These are phyloP conservation scores for Zelonia costaricensis DNA, from an alignment of 208 protist species.

Conservation along the genomic window DNA sequence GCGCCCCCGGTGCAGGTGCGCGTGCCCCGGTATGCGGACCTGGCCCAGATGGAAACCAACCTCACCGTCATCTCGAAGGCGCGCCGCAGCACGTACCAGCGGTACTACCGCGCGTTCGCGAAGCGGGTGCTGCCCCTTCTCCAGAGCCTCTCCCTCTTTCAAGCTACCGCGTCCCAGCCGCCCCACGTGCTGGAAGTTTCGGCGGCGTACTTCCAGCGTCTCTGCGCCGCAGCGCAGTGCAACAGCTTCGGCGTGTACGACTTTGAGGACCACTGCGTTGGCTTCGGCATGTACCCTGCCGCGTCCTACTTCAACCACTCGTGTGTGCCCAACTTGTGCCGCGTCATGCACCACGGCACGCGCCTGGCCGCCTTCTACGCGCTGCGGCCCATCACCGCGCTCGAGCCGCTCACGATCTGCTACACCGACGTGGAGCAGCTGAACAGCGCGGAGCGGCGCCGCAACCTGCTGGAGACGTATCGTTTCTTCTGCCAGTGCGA, in stretches of 20 bases:
- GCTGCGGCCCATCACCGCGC: slow-evolving; percentile 42
- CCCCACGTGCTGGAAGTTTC: slow-evolving; percentile 27
- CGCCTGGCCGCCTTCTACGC: slow-evolving; percentile 63
- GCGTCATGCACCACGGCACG: slow-evolving; percentile 51
- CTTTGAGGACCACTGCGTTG: slow-evolving; percentile 40
- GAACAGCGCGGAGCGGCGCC: slow-evolving; percentile 57
- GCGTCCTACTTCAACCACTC: slow-evolving; percentile 85
- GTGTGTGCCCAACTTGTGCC: slow-evolving; percentile 69
- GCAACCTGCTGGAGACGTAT: slow-evolving; percentile 51
- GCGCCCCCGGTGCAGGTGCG: no score
- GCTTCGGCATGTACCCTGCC: slow-evolving; percentile 58
- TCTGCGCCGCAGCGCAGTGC: slow-evolving; percentile 63
- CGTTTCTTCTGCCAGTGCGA: slow-evolving; percentile 72
- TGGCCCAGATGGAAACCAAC: slow-evolving; percentile 62
- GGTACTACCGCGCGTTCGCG: slow-evolving; percentile 58
- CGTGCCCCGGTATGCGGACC: slow-evolving; percentile 42
- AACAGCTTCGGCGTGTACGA: slow-evolving; percentile 74
- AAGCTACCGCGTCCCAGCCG: background rate
- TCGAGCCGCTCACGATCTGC: slow-evolving; percentile 68
- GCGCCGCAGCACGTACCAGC: slow-evolving; percentile 36
- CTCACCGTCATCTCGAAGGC: slow-evolving; percentile 61
- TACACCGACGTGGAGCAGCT: slow-evolving; percentile 71
- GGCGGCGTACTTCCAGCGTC: slow-evolving; percentile 41
- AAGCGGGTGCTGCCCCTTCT: slow-evolving; percentile 49
- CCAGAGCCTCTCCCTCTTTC: slow-evolving; percentile 4